A percentile compares a stretch with the other conserved stretches of the same genome.
phyloP scores from a whole-genome alignment of 331 rosid genomes.

The Pyracantha coccinea region DNA sequence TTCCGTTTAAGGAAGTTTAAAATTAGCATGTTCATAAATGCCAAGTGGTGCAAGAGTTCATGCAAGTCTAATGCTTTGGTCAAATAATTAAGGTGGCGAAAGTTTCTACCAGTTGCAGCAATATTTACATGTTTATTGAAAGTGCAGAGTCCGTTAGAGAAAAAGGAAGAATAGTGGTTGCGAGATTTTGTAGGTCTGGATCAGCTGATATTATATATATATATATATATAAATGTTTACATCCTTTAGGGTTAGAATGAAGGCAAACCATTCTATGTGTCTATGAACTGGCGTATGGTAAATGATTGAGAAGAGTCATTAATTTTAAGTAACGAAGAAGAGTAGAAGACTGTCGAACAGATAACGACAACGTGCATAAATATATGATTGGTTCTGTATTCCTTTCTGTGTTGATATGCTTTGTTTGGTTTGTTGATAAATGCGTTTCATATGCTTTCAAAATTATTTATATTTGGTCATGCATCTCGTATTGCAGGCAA shows the following conservation, averaged over 20 bases:
- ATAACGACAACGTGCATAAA: no score
- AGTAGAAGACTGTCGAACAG: not conserved
- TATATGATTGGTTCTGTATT: not conserved
- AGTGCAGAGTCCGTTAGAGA: not conserved
- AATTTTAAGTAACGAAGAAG: not conserved
- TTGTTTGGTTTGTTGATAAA: not conserved
- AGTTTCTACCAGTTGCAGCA: not conserved
- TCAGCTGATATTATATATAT: no score
- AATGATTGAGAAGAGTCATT: no score
- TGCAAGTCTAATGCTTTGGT: not conserved
- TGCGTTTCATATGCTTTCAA: conserved; percentile 6
- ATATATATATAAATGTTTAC: not conserved
- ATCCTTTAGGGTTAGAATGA: not conserved
- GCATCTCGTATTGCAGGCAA: conserved; percentile 52
- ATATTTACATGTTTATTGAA: not conserved
- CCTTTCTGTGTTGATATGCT: not conserved
- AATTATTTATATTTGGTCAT: conserved; percentile 8
- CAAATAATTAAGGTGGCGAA: not conserved
- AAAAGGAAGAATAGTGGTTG: not conserved
- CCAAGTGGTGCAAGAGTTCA: not conserved
- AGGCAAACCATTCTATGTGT: not conserved
- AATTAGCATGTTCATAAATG: not conserved
- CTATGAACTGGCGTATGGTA: not conserved
- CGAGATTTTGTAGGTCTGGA: not conserved
- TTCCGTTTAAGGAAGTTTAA: not conserved